phyloP scores from a whole-genome alignment of 495 filamentous ascomycete genomes.

The Penicillium psychrofluorescens region DNA sequence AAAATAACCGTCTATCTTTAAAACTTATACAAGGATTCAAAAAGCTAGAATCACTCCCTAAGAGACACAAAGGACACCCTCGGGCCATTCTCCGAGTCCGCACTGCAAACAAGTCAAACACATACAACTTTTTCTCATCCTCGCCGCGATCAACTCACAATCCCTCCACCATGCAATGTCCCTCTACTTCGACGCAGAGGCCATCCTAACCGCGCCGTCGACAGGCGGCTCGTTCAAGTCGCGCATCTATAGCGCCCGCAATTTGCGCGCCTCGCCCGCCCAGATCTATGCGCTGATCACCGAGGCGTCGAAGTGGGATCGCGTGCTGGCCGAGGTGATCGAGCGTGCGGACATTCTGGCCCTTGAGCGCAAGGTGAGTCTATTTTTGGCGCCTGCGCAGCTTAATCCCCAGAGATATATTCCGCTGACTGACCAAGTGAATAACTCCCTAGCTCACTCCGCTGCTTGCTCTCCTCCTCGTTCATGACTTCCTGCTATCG shows the following conservation, averaged over 20 bases:
- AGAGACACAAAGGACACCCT: too few species aligned
- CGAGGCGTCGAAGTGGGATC: conserved; percentile 86
- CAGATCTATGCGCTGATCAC: conserved; percentile 79
- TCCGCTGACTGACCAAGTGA: conserved; percentile 38
- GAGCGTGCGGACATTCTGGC: conserved; percentile 63
- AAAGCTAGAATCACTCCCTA: too few species aligned
- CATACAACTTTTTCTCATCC: conserved; percentile 2
- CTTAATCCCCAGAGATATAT: conserved; percentile 1
- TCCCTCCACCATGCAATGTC: conserved; percentile 54
- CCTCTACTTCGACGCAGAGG: conserved; percentile 86
- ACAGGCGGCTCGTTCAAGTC: conserved; percentile 74
- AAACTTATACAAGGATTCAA: too few species aligned
- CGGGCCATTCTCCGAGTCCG: neutral
- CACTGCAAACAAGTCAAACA: conserved; percentile 23
- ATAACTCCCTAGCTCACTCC: conserved; percentile 63
- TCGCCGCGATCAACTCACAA: neutral
- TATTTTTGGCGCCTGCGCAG: neutral
- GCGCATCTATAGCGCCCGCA: conserved; percentile 59
- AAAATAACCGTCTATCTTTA: too few species aligned
- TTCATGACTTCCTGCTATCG: conserved; percentile 78
- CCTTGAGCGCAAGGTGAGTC: conserved; percentile 71
- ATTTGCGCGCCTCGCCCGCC: conserved; percentile 65
- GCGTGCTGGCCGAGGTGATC: conserved; percentile 77
- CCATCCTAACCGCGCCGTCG: conserved; percentile 58
- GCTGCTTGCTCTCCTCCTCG: conserved; percentile 68